Evolutionary conservation across 1,284 basidiomycete genomes (phyloP).

Genomic region (Inonotus obliquus): DNA sequence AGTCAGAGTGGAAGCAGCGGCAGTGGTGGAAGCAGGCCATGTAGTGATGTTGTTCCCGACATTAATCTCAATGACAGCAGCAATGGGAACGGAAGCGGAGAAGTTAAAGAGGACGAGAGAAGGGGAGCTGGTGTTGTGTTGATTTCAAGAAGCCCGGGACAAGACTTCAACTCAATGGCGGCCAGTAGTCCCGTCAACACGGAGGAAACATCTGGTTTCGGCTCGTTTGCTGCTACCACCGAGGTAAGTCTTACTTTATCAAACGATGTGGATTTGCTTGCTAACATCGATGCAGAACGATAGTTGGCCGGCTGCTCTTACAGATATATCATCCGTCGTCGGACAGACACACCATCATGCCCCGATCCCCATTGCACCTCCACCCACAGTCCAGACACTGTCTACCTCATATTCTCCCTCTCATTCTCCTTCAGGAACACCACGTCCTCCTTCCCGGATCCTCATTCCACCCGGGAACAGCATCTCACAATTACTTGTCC

Average conservation of each 20-base stretch:
- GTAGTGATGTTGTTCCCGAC: neutral
- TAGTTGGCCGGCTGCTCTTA: constrained; percentile 10
- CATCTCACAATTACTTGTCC: neutral
- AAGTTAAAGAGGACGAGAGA: neutral
- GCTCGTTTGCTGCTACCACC: neutral
- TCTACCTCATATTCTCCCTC: neutral
- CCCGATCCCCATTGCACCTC: neutral
- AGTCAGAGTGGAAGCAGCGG: neutral
- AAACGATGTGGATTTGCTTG: neutral
- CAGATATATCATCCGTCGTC: constrained; percentile 2
- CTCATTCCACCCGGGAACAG: neutral
- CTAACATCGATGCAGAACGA: neutral
- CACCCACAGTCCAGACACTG: neutral
- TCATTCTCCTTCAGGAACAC: neutral
- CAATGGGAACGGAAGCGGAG: neutral
- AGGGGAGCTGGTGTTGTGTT: constrained; percentile 3
- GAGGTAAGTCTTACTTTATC: neutral
- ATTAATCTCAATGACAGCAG: neutral
- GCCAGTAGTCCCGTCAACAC: constrained; percentile 6
- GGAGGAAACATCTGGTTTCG: constrained; percentile 4
- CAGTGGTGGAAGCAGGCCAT: neutral
- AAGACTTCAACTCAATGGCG: constrained; percentile 15
- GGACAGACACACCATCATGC: neutral
- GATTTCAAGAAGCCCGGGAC: constrained; percentile 17
- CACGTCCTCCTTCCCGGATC: neutral